Evolutionary conservation across 2,329 filamentous ascomycete genomes (phyloP), one percentile per base, ranked within the genome.

Genomic region (Epichloe aotearoae): DNA sequence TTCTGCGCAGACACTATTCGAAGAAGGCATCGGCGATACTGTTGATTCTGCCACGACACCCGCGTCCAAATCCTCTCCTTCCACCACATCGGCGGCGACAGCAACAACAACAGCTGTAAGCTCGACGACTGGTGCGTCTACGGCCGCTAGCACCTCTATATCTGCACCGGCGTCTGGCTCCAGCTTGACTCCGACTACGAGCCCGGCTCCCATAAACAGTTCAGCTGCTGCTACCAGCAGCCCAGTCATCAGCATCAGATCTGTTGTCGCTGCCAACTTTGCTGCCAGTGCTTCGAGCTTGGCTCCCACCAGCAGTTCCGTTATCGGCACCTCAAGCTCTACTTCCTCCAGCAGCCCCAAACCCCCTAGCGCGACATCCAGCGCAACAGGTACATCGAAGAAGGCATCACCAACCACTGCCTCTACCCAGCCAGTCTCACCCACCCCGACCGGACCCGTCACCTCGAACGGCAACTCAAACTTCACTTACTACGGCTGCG

Each of bases 401-500:
- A 42, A 6, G 5, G 19, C 19, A 10, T 14, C 19, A 14, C 19
- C 7, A 14, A 7, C 36, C 14, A 38, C 14, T 33, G 51, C 49
- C 8, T 48, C 20, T 30, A 30, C 39, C 17, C 45, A 50, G 20
- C 54, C 58, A 0, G 54, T 59, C 0, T 57, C 58, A 19, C 53
- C 61, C 5, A 56, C 55, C 0, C 51, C 59, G 2, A 61, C 62
- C 1, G 57, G 49, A 0, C 65, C 66, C 0, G 49, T 61, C n/a
- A 59, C 67, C 10, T 62, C 57, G 30, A 52, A 52, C 0, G 67
- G 67, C 1, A 67, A 68, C 51, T 58, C 56, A 39, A 67, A 68
- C 55, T 70, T 66, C 17, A 66, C 64, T 1, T 68, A 61, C 50
- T 67, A 68, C 49, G 62, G 61, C 1, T 70, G 67, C 39, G 60